Percentiles rank a stretch among this genome's conserved stretches.
These are phyloP conservation scores for Beauveria scarabaeidicola DNA, from an alignment of 2,329 filamentous ascomycete species.

Conservation along the genomic window DNA sequence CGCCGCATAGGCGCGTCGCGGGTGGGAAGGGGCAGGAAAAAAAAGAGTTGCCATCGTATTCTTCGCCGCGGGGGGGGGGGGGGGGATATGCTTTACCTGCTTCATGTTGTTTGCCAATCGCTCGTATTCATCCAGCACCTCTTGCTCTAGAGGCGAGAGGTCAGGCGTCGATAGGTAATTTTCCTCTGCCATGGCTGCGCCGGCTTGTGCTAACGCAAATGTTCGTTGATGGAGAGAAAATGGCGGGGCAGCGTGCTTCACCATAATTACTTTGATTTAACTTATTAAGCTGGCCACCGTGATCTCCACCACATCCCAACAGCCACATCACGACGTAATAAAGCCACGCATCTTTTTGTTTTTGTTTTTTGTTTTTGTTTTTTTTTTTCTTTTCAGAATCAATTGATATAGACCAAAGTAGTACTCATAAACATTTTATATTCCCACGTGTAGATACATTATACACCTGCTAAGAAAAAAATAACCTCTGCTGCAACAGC, in stretches of 20 bases:
- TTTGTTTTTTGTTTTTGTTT: too few relatives aligned
- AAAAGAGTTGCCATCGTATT: too few relatives aligned
- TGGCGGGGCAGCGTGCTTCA: not conserved
- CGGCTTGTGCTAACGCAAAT: too few relatives aligned
- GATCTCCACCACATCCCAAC: not conserved
- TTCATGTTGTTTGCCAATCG: constrained; percentile 84
- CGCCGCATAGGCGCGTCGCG: not conserved
- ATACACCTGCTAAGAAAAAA: constrained; percentile 11
- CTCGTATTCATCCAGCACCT: constrained; percentile 91
- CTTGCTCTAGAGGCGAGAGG: constrained; percentile 77
- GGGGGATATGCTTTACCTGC: constrained; percentile 45
- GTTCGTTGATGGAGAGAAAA: not conserved
- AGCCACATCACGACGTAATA: not conserved
- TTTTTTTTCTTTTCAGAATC: not conserved
- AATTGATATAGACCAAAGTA: not conserved
- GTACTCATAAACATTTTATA: constrained; percentile 3
- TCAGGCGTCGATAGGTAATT: constrained; percentile 39
- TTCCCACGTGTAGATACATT: constrained; percentile 11
- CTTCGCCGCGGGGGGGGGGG: too few relatives aligned
- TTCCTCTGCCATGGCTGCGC: constrained; percentile 9
- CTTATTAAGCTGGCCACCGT: not conserved
- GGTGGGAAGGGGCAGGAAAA: not conserved
- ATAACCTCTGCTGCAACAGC: constrained; percentile 4
- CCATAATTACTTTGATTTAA: too few relatives aligned
- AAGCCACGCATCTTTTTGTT: too few relatives aligned